Evolutionary conservation across 2,329 filamentous ascomycete genomes (phyloP).

Genomic region (Exophiala alcalophila): DNA sequence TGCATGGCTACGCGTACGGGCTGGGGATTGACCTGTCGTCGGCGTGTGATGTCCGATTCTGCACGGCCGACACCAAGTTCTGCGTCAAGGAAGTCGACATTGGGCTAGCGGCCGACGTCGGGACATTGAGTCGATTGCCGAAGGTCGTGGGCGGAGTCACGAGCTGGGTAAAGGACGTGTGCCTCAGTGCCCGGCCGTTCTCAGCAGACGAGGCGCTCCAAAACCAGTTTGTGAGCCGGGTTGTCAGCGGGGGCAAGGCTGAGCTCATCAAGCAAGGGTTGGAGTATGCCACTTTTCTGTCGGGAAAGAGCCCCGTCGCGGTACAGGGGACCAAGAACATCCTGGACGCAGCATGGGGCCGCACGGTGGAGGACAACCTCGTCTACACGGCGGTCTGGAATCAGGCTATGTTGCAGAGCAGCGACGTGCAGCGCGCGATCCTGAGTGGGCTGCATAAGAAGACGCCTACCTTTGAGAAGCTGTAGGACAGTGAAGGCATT

Average conservation of each 20-base stretch:
- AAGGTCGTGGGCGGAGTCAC: conserved; percentile 44
- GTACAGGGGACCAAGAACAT: conserved; percentile 85
- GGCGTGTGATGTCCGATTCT: conserved; percentile 45
- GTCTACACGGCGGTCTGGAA: conserved; percentile 89
- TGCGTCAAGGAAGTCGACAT: conserved; percentile 51
- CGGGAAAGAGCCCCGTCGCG: conserved; percentile 80
- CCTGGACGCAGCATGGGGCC: conserved; percentile 76
- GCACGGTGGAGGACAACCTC: conserved; percentile 74
- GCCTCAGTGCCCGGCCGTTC: conserved; percentile 44
- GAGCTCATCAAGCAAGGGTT: conserved; percentile 62
- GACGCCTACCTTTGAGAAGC: conserved; percentile 79
- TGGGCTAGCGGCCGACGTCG: conserved; percentile 49
- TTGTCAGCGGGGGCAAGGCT: conserved; percentile 51
- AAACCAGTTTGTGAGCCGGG: conserved; percentile 45
- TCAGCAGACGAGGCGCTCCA: conserved; percentile 44
- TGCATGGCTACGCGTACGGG: conserved; percentile 76
- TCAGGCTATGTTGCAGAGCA: conserved; percentile 73
- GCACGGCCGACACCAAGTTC: conserved; percentile 38
- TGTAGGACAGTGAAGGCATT: conserved; percentile 47
- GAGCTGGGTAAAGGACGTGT: conserved; percentile 50
- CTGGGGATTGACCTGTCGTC: conserved; percentile 65
- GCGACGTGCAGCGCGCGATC: conserved; percentile 72
- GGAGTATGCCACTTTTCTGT: conserved; percentile 63
- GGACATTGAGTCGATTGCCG: conserved; percentile 46
- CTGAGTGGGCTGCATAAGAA: conserved; percentile 73